Evolutionary conservation across 345 rosid genomes (phyloP).

Genomic region (Heritiera fomes): DNA sequence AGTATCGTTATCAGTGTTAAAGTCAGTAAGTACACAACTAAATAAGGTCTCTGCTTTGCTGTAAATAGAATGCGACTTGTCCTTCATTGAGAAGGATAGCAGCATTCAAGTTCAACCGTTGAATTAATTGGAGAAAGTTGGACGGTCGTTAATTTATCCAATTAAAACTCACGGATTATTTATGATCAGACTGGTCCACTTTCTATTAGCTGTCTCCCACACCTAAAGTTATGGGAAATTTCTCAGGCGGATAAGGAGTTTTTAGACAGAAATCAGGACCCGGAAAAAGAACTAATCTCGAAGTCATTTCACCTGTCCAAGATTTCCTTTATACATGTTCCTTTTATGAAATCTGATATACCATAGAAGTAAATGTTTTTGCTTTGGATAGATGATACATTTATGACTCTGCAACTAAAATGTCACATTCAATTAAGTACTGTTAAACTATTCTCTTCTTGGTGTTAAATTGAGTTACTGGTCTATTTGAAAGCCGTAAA

Average conservation of each 20-base stretch:
- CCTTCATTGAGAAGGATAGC: not conserved
- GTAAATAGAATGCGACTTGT: not conserved
- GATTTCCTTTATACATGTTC: not conserved
- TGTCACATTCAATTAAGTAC: not conserved
- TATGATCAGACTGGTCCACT: slow-evolving; percentile 15
- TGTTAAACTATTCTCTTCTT: not conserved
- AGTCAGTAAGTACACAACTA: not conserved
- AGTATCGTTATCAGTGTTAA: not conserved
- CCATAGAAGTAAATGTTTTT: not conserved
- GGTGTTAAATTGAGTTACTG: not conserved
- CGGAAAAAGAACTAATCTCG: no score
- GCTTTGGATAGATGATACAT: not conserved
- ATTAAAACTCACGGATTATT: slow-evolving; percentile 14
- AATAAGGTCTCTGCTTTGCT: not conserved
- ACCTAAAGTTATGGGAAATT: not conserved
- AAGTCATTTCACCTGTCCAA: not conserved
- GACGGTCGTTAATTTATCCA: not conserved
- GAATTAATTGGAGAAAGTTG: not conserved
- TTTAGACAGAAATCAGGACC: not conserved
- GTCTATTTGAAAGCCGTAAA: not conserved
- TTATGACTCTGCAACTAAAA: not conserved
- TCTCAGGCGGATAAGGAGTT: not conserved
- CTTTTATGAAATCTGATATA: not conserved
- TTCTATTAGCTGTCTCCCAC: slow-evolving; percentile 36
- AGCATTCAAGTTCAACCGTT: not conserved